Conservation (phyloP, 805 yeast species). For the Starmera pachycereana region DNA sequence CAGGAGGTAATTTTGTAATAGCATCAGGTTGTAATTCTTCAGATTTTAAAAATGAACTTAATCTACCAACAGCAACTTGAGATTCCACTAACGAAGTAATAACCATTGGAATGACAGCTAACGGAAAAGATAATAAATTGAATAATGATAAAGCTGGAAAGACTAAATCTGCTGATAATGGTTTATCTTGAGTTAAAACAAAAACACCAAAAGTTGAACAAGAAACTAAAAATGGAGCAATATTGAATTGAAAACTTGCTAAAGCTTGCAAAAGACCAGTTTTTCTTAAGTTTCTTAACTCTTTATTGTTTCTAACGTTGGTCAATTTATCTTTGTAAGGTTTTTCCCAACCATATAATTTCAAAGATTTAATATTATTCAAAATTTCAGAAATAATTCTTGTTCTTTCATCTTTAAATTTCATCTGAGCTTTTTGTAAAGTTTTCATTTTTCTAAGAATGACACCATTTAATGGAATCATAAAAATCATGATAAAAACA, state of each 20-base stretch:
- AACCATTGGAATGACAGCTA: constrained; percentile 87
- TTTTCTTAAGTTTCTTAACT: constrained; percentile 61
- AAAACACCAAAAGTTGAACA: constrained; percentile 83
- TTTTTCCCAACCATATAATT: constrained; percentile 91
- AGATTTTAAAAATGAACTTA: constrained; percentile 59
- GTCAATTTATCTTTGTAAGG: constrained; percentile 70
- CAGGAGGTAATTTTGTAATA: constrained; percentile 40
- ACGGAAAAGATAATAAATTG: constrained; percentile 83
- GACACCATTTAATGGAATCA: constrained; percentile 71
- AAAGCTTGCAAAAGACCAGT: constrained; percentile 68
- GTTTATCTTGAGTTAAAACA: constrained; percentile 44
- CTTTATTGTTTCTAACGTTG: constrained; percentile 80
- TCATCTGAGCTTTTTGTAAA: constrained; percentile 81
- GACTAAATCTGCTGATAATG: constrained; percentile 82
- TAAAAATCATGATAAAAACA: constrained; percentile 61
- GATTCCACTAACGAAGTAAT: constrained; percentile 83
- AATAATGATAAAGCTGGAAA: constrained; percentile 85
- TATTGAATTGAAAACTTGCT: constrained; percentile 66
- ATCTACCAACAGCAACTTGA: constrained; percentile 69
- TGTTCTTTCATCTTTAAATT: constrained; percentile 83
- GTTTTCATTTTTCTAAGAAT: constrained; percentile 59
- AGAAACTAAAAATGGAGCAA: constrained; percentile 85
- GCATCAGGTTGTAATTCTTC: constrained; percentile 82
- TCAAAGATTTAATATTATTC: constrained; percentile 85
- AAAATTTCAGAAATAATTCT: constrained; percentile 80